Evolutionary conservation across 169 alveolate species (phyloP).

Genomic region (Plasmodium sp.): DNA sequence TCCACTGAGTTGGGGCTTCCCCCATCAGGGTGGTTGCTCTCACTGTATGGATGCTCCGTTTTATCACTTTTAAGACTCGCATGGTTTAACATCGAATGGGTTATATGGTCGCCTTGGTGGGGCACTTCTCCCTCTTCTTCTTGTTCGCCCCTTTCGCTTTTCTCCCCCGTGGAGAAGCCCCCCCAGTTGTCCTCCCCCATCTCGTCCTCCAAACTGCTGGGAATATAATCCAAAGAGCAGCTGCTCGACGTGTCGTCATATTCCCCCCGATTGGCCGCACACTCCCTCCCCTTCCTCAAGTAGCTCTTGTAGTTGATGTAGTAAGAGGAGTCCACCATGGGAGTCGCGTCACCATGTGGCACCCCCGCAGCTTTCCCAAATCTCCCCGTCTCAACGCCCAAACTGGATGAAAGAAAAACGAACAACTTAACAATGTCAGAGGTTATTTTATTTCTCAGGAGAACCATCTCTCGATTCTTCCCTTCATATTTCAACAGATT

Average conservation of each 20-base stretch:
- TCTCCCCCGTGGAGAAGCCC: background rate
- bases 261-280: background rate
- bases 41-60: background rate
- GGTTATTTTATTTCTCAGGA: constrained; percentile 49
- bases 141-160: background rate
- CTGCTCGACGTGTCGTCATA: background rate
- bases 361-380: background rate
- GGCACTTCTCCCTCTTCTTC: background rate
- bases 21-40: background rate
- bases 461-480: constrained; percentile 5
- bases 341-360: background rate
- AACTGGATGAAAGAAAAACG: constrained; percentile 58
- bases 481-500: constrained; percentile 66
- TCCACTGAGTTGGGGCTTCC: background rate
- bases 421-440: constrained; percentile 37
- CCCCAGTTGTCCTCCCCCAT: background rate
- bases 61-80: background rate
- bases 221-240: background rate
- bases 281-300: constrained; percentile 1
- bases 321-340: constrained; percentile 55
- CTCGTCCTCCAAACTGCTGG: background rate
- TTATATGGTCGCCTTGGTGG: background rate
- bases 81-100: background rate
- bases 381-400: constrained; percentile 50
- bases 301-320: constrained; percentile 29